Base-by-base conservation (phyloP, 306 rosid species). In the Vigna hirtella region DNA sequence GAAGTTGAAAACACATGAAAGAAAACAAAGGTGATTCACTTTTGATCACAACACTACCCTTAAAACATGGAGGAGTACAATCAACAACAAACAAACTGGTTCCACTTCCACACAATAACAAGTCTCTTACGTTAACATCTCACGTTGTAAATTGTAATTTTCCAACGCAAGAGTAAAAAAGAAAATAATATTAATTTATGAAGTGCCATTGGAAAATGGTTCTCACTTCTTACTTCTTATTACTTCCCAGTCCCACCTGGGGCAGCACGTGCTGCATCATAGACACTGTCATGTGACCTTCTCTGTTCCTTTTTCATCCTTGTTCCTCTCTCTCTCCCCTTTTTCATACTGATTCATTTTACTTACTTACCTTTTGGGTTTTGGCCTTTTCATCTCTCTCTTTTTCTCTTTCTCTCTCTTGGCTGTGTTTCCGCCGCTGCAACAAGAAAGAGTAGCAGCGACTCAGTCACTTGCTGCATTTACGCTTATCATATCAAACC, bases 201-300 rank as follows among this genome's bases (percentile, higher is more conserved):
- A n/a, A 57, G 18, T 72, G 57, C 11, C 82, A 84, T 66, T 50
- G 80, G 74, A 65, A 85, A 66, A 38, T 81, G 83, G 12, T 12
- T 53, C 61, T 34, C 50, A 1, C 14, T 43, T 43, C 49, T 40
- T 40, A 42, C 47, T 42, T 42, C 47, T 42, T 42, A 2, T 13
- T 14, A 45, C 4, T 11, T 40, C 62, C 9, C 51, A 78, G 63
- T 34, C 81, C 73, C 48, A 70, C 82, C 76, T 5, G 70, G 67
- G 72, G 9, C 53, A 58, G 86, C 91, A 90, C 90, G 94, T 90
- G 91, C 88, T 76, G 16, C 66, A 68, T 81, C 22, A 64, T 57
- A 56, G 59, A 58, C 81, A 62, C 57, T 71, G 50, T 87, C 96
- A 88, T 84, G 90, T 87, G 90, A 88, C 83, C 69, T 59, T 73